Conservation (phyloP, 2,329 filamentous ascomycete genomes). For the Aspergillus sp. region DNA sequence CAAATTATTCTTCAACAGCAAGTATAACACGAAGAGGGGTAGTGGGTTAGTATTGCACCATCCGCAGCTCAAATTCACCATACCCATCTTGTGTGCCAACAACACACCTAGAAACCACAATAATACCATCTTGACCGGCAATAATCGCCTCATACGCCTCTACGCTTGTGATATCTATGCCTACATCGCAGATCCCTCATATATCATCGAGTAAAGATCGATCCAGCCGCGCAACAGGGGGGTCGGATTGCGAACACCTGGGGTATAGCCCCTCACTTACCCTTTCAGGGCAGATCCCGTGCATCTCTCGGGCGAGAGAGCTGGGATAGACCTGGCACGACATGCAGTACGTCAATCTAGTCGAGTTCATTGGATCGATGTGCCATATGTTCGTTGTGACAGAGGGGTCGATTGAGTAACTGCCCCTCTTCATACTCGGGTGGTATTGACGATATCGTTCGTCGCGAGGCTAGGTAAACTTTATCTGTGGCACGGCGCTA, state of each 20-base stretch:
- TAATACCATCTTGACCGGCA: not conserved
- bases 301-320: not conserved
- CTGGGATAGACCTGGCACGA: not conserved
- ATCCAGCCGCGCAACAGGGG: not conserved
- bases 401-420: not conserved
- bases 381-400: not conserved
- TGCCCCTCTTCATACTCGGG: not conserved
- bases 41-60: not conserved
- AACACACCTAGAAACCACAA: not conserved
- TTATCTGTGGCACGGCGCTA: not conserved
- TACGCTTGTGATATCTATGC: not conserved
- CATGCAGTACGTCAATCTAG: not conserved
- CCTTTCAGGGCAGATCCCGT: not conserved
- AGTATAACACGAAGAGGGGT: not conserved
- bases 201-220: not conserved
- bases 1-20: not conserved
- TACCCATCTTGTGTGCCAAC: not conserved
- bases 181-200: not conserved
- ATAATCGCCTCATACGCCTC: not conserved
- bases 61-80: not conserved
- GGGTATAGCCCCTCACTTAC: not conserved
- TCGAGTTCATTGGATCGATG: not conserved
- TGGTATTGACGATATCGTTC: not conserved
- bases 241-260: not conserved
- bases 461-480: not conserved